Base-by-base conservation (phyloP, 371 early-diverging fungal genomes). In the Paraphysoderma sedebokerense region DNA sequence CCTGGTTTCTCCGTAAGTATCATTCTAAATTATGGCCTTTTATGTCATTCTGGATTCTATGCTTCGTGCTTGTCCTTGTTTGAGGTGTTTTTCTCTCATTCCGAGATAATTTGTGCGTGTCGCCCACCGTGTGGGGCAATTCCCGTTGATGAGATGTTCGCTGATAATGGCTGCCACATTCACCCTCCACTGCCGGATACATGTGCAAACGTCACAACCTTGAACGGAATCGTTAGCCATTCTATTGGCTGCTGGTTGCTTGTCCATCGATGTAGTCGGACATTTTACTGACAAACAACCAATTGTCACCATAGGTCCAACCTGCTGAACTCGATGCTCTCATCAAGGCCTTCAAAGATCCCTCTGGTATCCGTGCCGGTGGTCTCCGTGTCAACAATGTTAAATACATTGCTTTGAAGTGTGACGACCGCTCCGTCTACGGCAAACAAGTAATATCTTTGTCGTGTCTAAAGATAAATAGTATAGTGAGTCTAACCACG, bases 401-500 rank as follows among this genome's bases (percentile, higher is more conserved):
- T 38, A 88, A 87, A 76, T 85, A 82, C 62, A 68, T 87, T 48
- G 63, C 69, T 12, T 56, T 92, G 30, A 54, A 68, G 44, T 75
- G 76, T 40, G 77, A 80, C 50, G 74, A 71, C 19, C 60, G 76
- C 23, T 61, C 62, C 47, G 75, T 90, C 55, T 84, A 85, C 56
- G 86, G 77, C 49, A 88, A 87, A 60, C 59, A 76, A 67, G 91
- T 85, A 67, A 58, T 51, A 46, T 39, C 20, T 29, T 39, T 29
- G 24, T 22, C 31, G 39, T 26, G 30, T 39, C 22, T 20, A 34
- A 38, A 24, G 24, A 29, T 30, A 24, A 28, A 50, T 23, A 20
- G 46, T 36, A 37, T 17, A 36, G 29, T 31, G 46, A 54, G 24
- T 39, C 30, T 48, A 38, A 19, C 17, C 38, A 45, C 24, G 19